Evolutionary conservation across 208 protist genomes (phyloP).

Genomic region (Herpetomonas tarakana): DNA sequence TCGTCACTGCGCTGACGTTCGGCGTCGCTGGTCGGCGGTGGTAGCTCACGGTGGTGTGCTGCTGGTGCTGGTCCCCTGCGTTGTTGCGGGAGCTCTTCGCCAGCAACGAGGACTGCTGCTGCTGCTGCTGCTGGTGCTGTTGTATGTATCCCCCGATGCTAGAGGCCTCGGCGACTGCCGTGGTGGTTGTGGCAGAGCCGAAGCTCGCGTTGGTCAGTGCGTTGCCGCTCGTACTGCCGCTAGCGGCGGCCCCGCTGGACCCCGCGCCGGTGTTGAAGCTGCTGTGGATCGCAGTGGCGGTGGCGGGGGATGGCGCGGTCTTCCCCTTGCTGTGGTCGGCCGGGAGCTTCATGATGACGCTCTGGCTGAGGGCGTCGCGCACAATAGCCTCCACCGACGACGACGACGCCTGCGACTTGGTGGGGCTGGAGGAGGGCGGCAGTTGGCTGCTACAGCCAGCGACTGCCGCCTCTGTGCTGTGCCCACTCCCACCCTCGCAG

Average conservation of each 20-base stretch:
- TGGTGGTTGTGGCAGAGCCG: not conserved
- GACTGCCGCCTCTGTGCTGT: not conserved
- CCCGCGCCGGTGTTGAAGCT: too few species aligned
- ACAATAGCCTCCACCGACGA: slow-evolving; percentile 42
- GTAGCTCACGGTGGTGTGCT: not conserved
- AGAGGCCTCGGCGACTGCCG: not conserved
- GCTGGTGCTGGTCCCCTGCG: not conserved
- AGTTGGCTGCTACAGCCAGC: not conserved
- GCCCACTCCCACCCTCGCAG: not conserved
- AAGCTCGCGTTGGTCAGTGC: not conserved
- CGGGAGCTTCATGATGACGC: slow-evolving; percentile 37
- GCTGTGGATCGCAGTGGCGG: not conserved
- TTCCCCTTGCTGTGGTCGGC: slow-evolving; percentile 16
- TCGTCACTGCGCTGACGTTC: not conserved
- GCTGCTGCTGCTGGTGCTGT: not conserved
- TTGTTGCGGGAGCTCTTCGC: not conserved
- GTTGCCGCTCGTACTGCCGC: not conserved
- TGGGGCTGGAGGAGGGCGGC: not conserved
- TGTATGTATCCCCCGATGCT: slow-evolving; percentile 1
- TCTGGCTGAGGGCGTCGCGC: slow-evolving; percentile 61
- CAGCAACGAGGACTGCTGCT: not conserved
- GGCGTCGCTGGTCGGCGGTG: not conserved
- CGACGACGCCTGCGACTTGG: slow-evolving; percentile 3
- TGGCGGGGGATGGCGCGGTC: slow-evolving; percentile 1
- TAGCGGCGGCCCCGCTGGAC: not conserved